Evolutionary conservation across 2,329 filamentous ascomycete genomes (phyloP).

Genomic region (Mycosphaerella sp.): DNA sequence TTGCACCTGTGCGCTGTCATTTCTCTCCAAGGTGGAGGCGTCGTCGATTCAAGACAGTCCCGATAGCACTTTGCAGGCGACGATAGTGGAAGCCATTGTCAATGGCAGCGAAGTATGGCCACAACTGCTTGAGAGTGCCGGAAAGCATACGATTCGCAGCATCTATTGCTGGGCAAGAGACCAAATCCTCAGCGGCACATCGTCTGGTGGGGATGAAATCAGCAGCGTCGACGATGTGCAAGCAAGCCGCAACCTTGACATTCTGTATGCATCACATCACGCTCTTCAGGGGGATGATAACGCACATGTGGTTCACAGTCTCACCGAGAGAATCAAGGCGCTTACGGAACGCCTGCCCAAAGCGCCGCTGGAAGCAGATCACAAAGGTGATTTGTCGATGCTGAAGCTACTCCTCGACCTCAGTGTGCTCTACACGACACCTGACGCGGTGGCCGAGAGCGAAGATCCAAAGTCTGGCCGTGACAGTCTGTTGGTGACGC

Average conservation of each 20-base stretch:
- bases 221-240: not conserved
- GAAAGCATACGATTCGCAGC: slow-evolving; percentile 22
- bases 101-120: slow-evolving; percentile 39
- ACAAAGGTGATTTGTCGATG: slow-evolving; percentile 4
- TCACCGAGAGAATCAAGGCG: slow-evolving; percentile 26
- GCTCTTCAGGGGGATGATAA: slow-evolving; percentile 16
- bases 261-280: slow-evolving; percentile 26
- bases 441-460: slow-evolving; percentile 24
- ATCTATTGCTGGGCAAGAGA: slow-evolving; percentile 30
- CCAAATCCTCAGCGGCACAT: slow-evolving; percentile 28
- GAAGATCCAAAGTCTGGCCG: slow-evolving; percentile 28
- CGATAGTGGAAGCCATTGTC: slow-evolving; percentile 38
- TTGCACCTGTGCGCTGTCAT: slow-evolving; percentile 16
- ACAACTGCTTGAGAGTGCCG: slow-evolving; percentile 38
- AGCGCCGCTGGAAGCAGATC: slow-evolving; percentile 1
- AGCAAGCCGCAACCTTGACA: slow-evolving; percentile 22
- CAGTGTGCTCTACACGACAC: slow-evolving; percentile 33
- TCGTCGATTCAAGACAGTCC: slow-evolving; percentile 3
- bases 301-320: slow-evolving; percentile 11
- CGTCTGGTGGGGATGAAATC: not conserved
- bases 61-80: slow-evolving; percentile 20
- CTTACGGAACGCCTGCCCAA: slow-evolving; percentile 15
- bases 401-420: slow-evolving; percentile 37
- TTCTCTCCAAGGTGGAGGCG: slow-evolving; percentile 9
- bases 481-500: slow-evolving; percentile 25